phyloP scores from a whole-genome alignment of 352 stramenopile genomes.

The Pythium dissimile region DNA sequence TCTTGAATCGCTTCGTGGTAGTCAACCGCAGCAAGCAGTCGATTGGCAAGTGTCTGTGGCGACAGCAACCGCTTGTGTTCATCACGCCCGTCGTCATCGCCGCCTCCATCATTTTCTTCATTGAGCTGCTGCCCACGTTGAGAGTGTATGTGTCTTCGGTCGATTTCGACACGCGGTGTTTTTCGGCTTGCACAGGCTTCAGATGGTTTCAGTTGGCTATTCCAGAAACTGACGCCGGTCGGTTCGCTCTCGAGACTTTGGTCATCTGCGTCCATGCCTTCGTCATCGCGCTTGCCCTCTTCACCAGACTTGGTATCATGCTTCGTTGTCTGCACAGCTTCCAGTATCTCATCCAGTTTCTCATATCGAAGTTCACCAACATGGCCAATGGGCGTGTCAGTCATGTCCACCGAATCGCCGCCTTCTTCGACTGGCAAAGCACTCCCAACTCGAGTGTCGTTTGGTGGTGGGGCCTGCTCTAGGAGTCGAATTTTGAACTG shows the following conservation, averaged over 20 bases:
- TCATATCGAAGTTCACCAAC: too few species aligned
- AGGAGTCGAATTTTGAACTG: not conserved
- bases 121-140: conserved; percentile 3
- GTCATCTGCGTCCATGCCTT: conserved; percentile 5
- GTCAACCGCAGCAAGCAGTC: conserved; percentile 56
- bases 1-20: conserved; percentile 67
- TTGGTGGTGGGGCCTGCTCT: not conserved
- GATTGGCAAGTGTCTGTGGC: conserved; percentile 40
- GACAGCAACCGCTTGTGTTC: conserved; percentile 31
- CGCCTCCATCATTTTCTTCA: conserved; percentile 15
- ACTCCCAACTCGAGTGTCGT: not conserved
- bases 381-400: too few species aligned
- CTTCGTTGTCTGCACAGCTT: conserved; percentile 30
- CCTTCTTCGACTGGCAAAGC: not conserved
- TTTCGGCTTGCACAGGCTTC: not conserved
- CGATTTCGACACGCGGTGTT: conserved; percentile 12
- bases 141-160: conserved; percentile 2
- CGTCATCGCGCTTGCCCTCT: too few species aligned
- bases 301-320: too few species aligned
- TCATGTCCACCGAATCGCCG: too few species aligned
- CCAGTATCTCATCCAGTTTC: conserved; percentile 48
- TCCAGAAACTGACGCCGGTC: conserved; percentile 15
- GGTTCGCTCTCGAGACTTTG: not conserved
- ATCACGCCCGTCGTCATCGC: conserved; percentile 13
- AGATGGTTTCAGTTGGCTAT: conserved; percentile 5